These are phyloP conservation scores for Monosporascus sp. DNA, from an alignment of 2,329 filamentous ascomycete genomes.

Conservation along the genomic window DNA sequence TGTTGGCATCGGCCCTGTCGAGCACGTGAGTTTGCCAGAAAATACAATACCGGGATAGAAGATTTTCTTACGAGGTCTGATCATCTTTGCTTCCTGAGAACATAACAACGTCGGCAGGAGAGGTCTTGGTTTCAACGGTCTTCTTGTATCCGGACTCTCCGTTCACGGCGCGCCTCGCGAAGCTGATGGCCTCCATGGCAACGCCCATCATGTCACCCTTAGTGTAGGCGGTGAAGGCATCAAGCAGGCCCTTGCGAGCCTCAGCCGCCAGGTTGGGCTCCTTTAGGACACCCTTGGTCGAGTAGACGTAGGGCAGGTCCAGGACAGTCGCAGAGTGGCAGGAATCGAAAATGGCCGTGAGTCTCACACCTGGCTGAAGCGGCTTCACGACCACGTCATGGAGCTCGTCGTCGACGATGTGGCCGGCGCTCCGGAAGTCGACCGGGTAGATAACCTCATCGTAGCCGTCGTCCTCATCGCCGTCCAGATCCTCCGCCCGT, in stretches of 20 bases:
- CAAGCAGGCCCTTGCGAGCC: conserved; percentile 58
- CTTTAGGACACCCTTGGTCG: conserved; percentile 62
- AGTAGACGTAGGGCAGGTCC: conserved; percentile 64
- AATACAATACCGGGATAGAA: conserved; percentile 9
- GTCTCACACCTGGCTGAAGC: conserved; percentile 48
- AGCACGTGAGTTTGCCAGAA: neutral
- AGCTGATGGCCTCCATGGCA: conserved; percentile 69
- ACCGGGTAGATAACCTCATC: conserved; percentile 83
- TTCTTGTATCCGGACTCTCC: conserved; percentile 79
- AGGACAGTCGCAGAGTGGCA: conserved; percentile 63
- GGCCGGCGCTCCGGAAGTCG: conserved; percentile 71
- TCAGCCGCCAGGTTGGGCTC: conserved; percentile 64
- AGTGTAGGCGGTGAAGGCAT: conserved; percentile 53
- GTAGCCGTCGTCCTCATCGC: conserved; percentile 75
- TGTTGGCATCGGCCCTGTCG: conserved; percentile 80
- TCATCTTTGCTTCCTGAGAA: conserved; percentile 95
- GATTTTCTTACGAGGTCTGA: conserved; percentile 74
- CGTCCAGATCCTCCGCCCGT: conserved; percentile 74
- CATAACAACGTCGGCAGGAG: conserved; percentile 93
- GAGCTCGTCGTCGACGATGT: conserved; percentile 81
- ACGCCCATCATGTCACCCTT: conserved; percentile 77
- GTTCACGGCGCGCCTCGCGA: conserved; percentile 83
- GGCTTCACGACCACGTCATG: conserved; percentile 65
- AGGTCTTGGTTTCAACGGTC: conserved; percentile 83
- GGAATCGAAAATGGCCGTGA: conserved; percentile 60